phyloP scores from a whole-genome alignment of 1,139 yeast species.

The Suhomyces bribrorum region DNA sequence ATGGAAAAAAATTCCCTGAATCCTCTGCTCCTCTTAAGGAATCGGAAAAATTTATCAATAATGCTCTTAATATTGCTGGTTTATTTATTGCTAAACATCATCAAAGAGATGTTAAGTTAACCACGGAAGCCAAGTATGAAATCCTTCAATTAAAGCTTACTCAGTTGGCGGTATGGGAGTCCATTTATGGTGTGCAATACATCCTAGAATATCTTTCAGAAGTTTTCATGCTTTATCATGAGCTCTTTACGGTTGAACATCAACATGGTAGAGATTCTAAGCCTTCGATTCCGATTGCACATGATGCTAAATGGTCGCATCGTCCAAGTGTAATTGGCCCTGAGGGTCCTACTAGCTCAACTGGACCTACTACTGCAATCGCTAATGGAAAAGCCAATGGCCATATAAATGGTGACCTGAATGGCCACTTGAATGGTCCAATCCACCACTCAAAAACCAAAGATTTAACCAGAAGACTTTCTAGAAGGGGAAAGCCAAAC shows the following conservation, averaged over 20 bases:
- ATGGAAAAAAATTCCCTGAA: slow-evolving; percentile 1
- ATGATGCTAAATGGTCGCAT: slow-evolving; percentile 42
- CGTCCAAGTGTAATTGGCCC: slow-evolving; percentile 51
- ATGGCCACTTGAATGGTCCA: slow-evolving; percentile 1
- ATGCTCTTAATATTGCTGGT: slow-evolving; percentile 48
- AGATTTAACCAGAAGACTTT: slow-evolving; percentile 8
- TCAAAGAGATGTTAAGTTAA: slow-evolving; percentile 29
- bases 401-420: neutral
- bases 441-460: slow-evolving; percentile 2
- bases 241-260: slow-evolving; percentile 46
- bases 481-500: slow-evolving; percentile 2
- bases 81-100: slow-evolving; percentile 35
- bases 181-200: slow-evolving; percentile 57
- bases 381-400: neutral
- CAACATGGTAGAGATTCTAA: slow-evolving; percentile 14
- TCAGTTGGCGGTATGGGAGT: slow-evolving; percentile 69
- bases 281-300: slow-evolving; percentile 16
- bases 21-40: slow-evolving; percentile 17
- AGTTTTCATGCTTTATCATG: slow-evolving; percentile 60
- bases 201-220: slow-evolving; percentile 69
- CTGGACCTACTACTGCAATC: slow-evolving; percentile 1
- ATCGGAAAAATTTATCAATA: slow-evolving; percentile 42
- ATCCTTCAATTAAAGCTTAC: slow-evolving; percentile 75
- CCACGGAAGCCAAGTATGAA: slow-evolving; percentile 48
- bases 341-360: neutral